These are phyloP conservation scores for Globisporangium orthogonon DNA, from an alignment of 352 stramenopile genomes.

Conservation along the genomic window DNA sequence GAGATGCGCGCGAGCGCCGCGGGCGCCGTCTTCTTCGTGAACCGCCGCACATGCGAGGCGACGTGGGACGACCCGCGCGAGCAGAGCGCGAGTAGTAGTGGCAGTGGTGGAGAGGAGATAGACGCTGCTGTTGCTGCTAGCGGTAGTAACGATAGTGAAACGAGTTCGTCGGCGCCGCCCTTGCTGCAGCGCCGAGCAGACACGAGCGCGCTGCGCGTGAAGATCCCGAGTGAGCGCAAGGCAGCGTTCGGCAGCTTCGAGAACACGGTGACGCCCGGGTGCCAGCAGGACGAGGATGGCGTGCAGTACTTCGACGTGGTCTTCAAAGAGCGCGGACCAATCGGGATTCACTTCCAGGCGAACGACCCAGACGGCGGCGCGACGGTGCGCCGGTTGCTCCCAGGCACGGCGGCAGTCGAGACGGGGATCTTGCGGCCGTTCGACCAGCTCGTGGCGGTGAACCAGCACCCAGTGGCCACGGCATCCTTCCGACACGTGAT, in stretches of 20 bases:
- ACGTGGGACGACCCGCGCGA: constrained; percentile 69
- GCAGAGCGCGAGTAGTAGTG: background rate
- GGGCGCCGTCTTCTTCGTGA: constrained; percentile 74
- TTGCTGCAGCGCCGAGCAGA: background rate
- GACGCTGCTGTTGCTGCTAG: background rate
- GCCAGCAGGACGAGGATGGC: constrained; percentile 3
- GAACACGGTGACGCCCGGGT: constrained; percentile 7
- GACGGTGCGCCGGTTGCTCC: constrained; percentile 48
- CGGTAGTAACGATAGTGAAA: too few species aligned
- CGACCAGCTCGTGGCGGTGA: constrained; percentile 73
- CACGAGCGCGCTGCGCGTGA: constrained; percentile 2
- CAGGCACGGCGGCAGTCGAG: constrained; percentile 46
- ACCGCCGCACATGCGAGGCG: constrained; percentile 61
- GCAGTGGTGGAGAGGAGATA: background rate
- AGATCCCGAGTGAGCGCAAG: constrained; percentile 7
- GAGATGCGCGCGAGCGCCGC: constrained; percentile 74
- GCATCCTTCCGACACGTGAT: constrained; percentile 80
- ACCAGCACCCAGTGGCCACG: constrained; percentile 55
- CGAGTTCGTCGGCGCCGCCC: background rate
- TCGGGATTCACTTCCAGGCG: constrained; percentile 81
- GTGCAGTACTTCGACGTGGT: constrained; percentile 49
- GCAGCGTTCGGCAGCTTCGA: constrained; percentile 3
- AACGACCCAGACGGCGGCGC: constrained; percentile 63
- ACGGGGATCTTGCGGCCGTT: constrained; percentile 45
- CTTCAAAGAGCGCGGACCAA: constrained; percentile 63